phyloP scores from a whole-genome alignment of 352 stramenopile genomes.

The Globisporangium splendens region DNA sequence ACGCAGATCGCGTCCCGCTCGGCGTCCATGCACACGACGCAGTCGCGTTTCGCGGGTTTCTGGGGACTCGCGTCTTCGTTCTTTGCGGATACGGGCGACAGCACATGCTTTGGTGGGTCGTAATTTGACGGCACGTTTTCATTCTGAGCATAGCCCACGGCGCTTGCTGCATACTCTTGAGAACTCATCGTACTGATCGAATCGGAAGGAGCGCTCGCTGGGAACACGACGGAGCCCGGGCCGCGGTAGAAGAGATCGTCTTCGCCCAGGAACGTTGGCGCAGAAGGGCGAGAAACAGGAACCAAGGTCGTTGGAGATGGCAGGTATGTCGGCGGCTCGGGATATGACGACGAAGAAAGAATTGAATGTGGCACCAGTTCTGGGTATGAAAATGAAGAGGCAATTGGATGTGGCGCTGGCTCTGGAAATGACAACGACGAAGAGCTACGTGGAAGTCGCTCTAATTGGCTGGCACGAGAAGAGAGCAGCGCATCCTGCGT shows the following conservation, averaged over 20 bases:
- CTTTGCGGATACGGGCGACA: neutral
- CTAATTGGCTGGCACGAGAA: neutral
- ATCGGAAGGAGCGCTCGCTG: neutral
- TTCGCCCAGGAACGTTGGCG: constrained; percentile 5
- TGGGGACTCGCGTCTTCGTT: too few relatives aligned
- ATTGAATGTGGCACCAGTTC: too few relatives aligned
- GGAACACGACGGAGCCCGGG: constrained; percentile 4
- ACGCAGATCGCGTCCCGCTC: constrained; percentile 44
- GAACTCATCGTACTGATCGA: neutral
- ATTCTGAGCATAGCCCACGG: neutral
- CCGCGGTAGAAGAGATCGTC: constrained; percentile 5
- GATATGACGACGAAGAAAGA: neutral
- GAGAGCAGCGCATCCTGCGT: neutral
- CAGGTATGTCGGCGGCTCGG: constrained; percentile 5
- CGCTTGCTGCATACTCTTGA: neutral
- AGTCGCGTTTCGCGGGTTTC: constrained; percentile 14
- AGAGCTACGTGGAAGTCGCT: neutral
- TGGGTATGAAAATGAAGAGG: too few relatives aligned
- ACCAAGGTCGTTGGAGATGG: constrained; percentile 13
- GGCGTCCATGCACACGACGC: constrained; percentile 43
- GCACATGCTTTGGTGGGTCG: neutral
- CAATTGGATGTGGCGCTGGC: too few relatives aligned
- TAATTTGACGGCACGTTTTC: neutral
- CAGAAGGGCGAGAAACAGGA: constrained; percentile 5
- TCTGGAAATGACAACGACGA: neutral